A percentile compares a stretch with the other conserved stretches of the same genome.
These are phyloP conservation scores for Penicillium sp. DNA, from an alignment of 2,329 filamentous ascomycete species.

Conservation along the genomic window DNA sequence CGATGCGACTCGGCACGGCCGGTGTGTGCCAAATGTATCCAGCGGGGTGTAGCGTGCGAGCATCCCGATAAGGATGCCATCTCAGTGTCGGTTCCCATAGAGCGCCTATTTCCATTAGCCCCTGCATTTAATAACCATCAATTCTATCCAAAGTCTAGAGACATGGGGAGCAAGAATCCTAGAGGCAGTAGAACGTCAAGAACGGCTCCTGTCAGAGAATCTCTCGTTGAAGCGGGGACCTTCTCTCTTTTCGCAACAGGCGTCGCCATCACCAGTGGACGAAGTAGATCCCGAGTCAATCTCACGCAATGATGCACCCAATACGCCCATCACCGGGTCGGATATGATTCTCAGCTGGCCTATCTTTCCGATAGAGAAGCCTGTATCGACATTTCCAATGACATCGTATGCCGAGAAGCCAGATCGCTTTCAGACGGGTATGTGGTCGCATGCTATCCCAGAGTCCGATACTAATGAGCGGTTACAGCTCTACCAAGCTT, in stretches of 20 bases:
- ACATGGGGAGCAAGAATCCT: slow-evolving; percentile 34
- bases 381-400: slow-evolving; percentile 34
- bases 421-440: slow-evolving; percentile 29
- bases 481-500: slow-evolving; percentile 23
- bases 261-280: slow-evolving; percentile 26
- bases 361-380: slow-evolving; percentile 33
- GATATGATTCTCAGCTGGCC: slow-evolving; percentile 37
- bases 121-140: slow-evolving; percentile 18
- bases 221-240: slow-evolving; percentile 12
- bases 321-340: slow-evolving; percentile 35
- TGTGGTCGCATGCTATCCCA: slow-evolving; percentile 3
- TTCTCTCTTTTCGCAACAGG: slow-evolving; percentile 17
- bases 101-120: slow-evolving; percentile 14
- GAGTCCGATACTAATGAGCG: neutral
- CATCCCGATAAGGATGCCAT: slow-evolving; percentile 35
- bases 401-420: slow-evolving; percentile 32
- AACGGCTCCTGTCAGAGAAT: slow-evolving; percentile 28
- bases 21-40: slow-evolving; percentile 34
- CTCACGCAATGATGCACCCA: slow-evolving; percentile 35
- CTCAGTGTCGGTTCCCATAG: slow-evolving; percentile 31
- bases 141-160: slow-evolving; percentile 28
- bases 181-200: slow-evolving; percentile 34
- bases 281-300: slow-evolving; percentile 33
- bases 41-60: slow-evolving; percentile 33
- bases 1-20: slow-evolving; percentile 35